phyloP scores from a whole-genome alignment of 2,329 filamentous ascomycete species.

The Fusarium succisae region DNA sequence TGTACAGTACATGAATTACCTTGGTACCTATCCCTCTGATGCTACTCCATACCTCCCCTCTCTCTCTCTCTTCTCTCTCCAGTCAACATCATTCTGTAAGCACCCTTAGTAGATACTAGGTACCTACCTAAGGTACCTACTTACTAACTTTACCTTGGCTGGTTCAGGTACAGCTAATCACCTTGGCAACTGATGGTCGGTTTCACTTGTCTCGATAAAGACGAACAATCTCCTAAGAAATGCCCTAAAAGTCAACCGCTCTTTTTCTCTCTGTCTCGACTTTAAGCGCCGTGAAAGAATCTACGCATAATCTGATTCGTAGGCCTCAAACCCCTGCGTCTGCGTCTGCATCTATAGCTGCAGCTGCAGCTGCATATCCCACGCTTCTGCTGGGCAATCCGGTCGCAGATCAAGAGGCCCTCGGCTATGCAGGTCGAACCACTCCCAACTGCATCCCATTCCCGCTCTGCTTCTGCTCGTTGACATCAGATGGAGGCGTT shows the following conservation, averaged over 20 bases:
- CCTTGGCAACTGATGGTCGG: background rate
- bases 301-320: constrained; percentile 37
- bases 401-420: constrained; percentile 51
- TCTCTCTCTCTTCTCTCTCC: background rate
- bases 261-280: constrained; percentile 9
- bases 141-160: background rate
- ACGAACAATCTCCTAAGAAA: constrained; percentile 6
- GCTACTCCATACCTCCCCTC: background rate
- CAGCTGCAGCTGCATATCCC: constrained; percentile 29
- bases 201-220: background rate
- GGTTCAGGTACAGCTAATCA: background rate
- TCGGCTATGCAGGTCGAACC: constrained; percentile 52
- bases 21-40: background rate
- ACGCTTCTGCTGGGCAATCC: constrained; percentile 46
- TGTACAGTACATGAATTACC: background rate
- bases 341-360: constrained; percentile 2
- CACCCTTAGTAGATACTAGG: background rate
- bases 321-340: constrained; percentile 15
- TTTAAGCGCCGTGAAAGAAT: constrained; percentile 45
- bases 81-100: background rate
- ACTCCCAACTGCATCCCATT: constrained; percentile 39
- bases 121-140: background rate
- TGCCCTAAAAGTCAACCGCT: constrained; percentile 17
- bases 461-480: constrained; percentile 23
- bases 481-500: constrained; percentile 38